phyloP scores from a whole-genome alignment of 257 asterid genomes.

The Parsonsia alboflavescens region DNA sequence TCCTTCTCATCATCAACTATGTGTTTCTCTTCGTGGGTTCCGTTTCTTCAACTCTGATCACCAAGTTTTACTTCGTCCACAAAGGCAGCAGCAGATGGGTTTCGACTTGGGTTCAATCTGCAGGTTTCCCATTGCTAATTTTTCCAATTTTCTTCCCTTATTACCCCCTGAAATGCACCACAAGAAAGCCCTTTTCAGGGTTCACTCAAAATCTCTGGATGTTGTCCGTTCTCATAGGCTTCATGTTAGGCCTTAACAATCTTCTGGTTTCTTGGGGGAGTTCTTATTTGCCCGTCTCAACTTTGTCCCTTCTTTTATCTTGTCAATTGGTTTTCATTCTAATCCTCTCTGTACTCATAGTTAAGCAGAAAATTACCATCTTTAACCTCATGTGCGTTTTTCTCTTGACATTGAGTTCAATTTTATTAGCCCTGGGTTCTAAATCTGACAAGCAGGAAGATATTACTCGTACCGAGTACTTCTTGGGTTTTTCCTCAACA shows the following conservation, averaged over 20 bases:
- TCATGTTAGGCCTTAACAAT: conserved; percentile 52
- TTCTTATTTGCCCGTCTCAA: conserved; percentile 60
- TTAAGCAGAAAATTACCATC: conserved; percentile 49
- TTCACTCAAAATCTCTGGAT: conserved; percentile 20
- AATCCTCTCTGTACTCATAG: conserved; percentile 47
- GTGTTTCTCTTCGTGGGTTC: conserved; percentile 46
- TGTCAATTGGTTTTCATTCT: conserved; percentile 56
- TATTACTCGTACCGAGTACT: conserved; percentile 30
- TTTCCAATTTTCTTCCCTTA: conserved; percentile 36
- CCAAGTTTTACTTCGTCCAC: conserved; percentile 67
- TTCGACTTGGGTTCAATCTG: conserved; percentile 64
- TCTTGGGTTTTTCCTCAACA: conserved; percentile 47
- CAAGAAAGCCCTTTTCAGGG: conserved; percentile 41
- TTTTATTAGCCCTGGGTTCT: conserved; percentile 41
- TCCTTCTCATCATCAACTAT: conserved; percentile 31
- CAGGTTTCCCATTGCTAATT: conserved; percentile 65
- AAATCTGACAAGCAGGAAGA: conserved; percentile 36
- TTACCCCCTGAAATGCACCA: conserved; percentile 22
- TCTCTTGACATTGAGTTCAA: conserved; percentile 52
- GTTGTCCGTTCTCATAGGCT: conserved; percentile 32
- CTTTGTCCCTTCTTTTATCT: conserved; percentile 46
- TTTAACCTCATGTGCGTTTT: conserved; percentile 54
- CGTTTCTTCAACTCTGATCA: conserved; percentile 37
- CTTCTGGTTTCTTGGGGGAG: conserved; percentile 52
- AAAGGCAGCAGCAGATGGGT: conserved; percentile 65